These are phyloP conservation scores for Colletotrichum karsti DNA, from an alignment of 2,329 filamentous ascomycete genomes.

Conservation along the genomic window DNA sequence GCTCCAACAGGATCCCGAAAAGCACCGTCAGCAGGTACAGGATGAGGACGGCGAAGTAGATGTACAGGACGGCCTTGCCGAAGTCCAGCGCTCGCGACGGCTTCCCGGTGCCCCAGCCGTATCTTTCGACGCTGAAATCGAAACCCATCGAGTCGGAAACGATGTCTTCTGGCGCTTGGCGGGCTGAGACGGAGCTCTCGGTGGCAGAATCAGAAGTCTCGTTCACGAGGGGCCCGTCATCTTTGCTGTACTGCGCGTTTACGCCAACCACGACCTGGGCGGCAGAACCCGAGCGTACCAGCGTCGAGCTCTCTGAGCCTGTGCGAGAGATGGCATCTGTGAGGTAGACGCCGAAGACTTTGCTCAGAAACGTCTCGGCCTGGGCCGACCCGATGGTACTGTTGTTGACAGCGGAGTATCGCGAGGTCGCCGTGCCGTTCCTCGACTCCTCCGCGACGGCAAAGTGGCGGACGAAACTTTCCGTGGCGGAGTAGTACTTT, in stretches of 20 bases:
- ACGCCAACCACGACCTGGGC: background rate
- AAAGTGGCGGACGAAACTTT: background rate
- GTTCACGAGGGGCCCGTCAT: background rate
- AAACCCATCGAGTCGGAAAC: background rate
- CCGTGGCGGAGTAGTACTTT: background rate
- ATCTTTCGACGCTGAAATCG: background rate
- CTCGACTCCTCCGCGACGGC: no score
- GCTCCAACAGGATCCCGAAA: background rate
- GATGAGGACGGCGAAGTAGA: slow-evolving; percentile 1
- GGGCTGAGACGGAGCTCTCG: no score
- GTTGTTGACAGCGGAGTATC: no score
- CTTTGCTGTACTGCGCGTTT: background rate
- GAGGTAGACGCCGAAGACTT: background rate
- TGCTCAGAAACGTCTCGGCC: background rate
- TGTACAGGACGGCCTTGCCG: background rate
- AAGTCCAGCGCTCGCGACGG: background rate
- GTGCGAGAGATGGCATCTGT: background rate
- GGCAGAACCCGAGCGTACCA: background rate
- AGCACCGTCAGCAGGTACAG: background rate
- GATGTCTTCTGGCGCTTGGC: no score
- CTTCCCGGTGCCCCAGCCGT: background rate
- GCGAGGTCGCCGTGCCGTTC: no score
- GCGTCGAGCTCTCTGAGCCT: background rate
- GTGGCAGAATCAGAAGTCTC: background rate
- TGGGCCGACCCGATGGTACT: background rate